Conservation (phyloP, 352 stramenopile species). For the Pythium periplocum region DNA sequence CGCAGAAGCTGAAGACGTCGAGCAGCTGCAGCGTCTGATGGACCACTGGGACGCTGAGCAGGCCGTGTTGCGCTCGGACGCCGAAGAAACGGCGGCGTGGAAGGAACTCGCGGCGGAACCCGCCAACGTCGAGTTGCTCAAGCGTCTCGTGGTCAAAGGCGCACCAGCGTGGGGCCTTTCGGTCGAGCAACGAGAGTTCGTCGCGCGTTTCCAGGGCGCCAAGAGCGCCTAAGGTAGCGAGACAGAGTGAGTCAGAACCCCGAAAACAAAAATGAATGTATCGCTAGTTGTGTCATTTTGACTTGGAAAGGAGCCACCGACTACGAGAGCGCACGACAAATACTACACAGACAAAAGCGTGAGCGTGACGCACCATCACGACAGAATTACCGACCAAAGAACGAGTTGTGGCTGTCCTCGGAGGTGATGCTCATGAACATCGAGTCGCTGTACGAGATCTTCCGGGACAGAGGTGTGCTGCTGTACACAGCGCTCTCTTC, state of each 20-base stretch:
- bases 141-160: constrained; percentile 64
- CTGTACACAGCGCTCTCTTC: too few relatives aligned
- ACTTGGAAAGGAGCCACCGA: too few relatives aligned
- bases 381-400: neutral
- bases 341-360: too few relatives aligned
- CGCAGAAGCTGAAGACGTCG: constrained; percentile 56
- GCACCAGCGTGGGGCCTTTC: constrained; percentile 74
- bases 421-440: constrained; percentile 15
- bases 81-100: constrained; percentile 21
- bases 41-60: constrained; percentile 41
- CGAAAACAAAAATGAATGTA: neutral
- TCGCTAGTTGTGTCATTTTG: neutral
- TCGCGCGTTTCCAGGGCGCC: constrained; percentile 34
- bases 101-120: constrained; percentile 34
- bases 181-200: constrained; percentile 65
- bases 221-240: constrained; percentile 5
- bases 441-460: constrained; percentile 15
- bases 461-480: constrained; percentile 1
- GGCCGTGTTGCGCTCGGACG: constrained; percentile 15
- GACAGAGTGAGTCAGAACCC: too few relatives aligned
- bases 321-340: too few relatives aligned
- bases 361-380: too few relatives aligned
- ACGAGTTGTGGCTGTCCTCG: constrained; percentile 15
- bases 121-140: constrained; percentile 38
- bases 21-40: constrained; percentile 57